Base-by-base conservation (phyloP, 2,329 filamentous ascomycete species). In the Metarhizium sp. region DNA sequence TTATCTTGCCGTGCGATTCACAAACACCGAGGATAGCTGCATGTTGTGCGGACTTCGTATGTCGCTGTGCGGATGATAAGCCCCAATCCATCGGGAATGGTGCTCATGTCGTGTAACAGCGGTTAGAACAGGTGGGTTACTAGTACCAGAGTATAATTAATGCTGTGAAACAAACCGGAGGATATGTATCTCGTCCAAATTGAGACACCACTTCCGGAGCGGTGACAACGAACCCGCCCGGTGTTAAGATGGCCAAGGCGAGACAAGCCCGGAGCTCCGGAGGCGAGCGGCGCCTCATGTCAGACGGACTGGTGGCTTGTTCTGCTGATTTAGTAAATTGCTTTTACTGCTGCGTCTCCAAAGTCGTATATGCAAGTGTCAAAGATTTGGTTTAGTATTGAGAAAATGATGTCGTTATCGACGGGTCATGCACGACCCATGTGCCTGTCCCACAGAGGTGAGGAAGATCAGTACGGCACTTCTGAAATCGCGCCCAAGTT, bases 91-190 rank as follows among this genome's bases (percentile, higher is more conserved):
- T 56, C 38, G 30, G 2, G 46, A 52, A 53, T 25, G 30, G 18
- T 36, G 30, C 30, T 25, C 30, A 43, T 45, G 54, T 38, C 46
- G 54, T 53, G 54, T 47, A 53, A 56, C 50, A 30, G 46, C 54
- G 54, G 34, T 45, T 51, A 52, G 30, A 55, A 45, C 51, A 38
- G 54, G 38, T 50, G 46, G 38, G 36, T n/a, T 18, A 50, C 16
- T 50, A 30, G 14, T 25, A 5, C 38, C 38, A 16, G 11, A 30
- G 20, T 42, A 50, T 18, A 16, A 36, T 52, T 10, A 20, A 49
- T 45, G 55, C 30, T 42, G 51, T 56, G 51, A 34, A 50, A 56
- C 47, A 14, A 38, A 40, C 20, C 32, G 46, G 51, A 47, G 38
- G 30, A 51, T 50, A 25, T 25, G 25, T 25, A 53, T 53, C 38